Percentiles rank a stretch among this genome's conserved stretches.
phyloP scores from a whole-genome alignment of 208 protist species.

The Acanthamoeba lenticulata region DNA sequence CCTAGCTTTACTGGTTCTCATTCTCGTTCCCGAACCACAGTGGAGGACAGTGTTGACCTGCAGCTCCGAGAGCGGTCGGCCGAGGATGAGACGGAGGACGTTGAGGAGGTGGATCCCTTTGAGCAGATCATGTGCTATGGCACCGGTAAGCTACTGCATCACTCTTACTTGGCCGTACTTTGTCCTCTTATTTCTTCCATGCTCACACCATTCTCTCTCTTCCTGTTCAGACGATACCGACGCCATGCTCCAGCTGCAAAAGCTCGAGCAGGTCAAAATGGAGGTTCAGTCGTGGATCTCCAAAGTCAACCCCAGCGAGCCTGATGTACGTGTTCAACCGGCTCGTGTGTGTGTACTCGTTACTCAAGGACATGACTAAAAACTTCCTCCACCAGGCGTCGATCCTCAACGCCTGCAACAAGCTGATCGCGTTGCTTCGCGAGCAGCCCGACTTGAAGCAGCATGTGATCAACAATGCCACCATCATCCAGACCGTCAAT shows the following conservation, averaged over 20 bases:
- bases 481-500: constrained; percentile 66
- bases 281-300: constrained; percentile 5
- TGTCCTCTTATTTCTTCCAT: not conserved
- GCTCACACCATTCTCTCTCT: not conserved
- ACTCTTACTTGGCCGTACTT: not conserved
- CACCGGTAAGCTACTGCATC: not conserved
- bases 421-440: constrained; percentile 51
- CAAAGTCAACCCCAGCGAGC: not conserved
- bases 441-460: constrained; percentile 70
- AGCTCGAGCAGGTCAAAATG: constrained; percentile 63
- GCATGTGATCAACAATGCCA: constrained; percentile 77
- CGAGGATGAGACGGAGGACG: constrained; percentile 28
- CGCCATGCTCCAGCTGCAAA: constrained; percentile 58
- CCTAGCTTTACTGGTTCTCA: too few species aligned
- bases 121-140: constrained; percentile 63
- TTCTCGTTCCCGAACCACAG: not conserved
- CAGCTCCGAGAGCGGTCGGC: constrained; percentile 29
- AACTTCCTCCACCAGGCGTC: too few species aligned
- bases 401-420: constrained; percentile 65
- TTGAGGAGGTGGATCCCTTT: not conserved
- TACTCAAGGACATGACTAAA: too few species aligned
- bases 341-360: not conserved
- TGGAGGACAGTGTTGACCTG: constrained; percentile 46
- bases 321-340: not conserved
- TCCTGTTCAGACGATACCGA: constrained; percentile 16